These are phyloP conservation scores for Nothophoma quercina DNA, from an alignment of 2,329 filamentous ascomycete genomes.

Conservation along the genomic window DNA sequence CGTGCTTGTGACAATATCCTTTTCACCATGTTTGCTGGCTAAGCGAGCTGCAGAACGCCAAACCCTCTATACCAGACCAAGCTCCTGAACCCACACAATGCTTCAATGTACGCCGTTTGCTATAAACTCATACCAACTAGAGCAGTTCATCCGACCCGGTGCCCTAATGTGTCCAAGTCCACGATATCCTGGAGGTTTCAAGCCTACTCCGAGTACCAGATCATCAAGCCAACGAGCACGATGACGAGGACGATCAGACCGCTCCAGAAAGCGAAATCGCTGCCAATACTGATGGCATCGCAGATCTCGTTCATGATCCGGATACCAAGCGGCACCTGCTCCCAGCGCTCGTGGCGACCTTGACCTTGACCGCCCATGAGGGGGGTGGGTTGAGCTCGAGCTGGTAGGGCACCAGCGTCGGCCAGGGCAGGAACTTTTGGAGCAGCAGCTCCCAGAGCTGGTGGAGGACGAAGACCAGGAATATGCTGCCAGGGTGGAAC, in stretches of 20 bases:
- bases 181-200: neutral
- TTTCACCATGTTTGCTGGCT: constrained; percentile 6
- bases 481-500: neutral
- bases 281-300: constrained; percentile 5
- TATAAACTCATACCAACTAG: too few species aligned
- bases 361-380: neutral
- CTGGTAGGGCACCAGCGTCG: too few species aligned
- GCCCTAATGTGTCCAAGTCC: too few species aligned
- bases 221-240: neutral
- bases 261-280: constrained; percentile 1
- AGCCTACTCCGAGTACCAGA: neutral
- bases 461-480: neutral
- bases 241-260: neutral
- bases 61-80: too few species aligned
- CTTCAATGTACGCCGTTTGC: too few species aligned
- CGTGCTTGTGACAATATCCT: neutral
- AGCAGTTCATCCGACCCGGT: too few species aligned
- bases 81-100: too few species aligned
- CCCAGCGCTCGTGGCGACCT: neutral
- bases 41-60: too few species aligned
- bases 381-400: neutral
- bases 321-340: neutral
- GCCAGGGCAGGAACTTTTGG: too few species aligned
- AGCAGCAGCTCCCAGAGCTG: too few species aligned
- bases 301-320: constrained; percentile 5